These are phyloP conservation scores for Saccharomyces hybrid DNA, from an alignment of 1,139 yeast species.

Conservation along the genomic window DNA sequence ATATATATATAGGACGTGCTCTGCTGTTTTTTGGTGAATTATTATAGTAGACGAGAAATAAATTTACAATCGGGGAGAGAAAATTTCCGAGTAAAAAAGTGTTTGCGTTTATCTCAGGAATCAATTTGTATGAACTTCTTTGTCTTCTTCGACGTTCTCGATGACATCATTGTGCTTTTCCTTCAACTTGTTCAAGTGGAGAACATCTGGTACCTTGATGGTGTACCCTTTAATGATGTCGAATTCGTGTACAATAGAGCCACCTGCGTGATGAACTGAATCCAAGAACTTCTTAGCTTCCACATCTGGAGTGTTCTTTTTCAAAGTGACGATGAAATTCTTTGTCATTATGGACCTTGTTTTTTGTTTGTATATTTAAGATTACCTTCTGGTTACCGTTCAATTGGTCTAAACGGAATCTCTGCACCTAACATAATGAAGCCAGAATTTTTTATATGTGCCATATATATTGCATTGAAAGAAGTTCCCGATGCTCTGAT, in stretches of 20 bases:
- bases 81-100: neutral
- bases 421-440: neutral
- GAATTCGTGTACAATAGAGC: constrained; percentile 56
- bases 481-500: neutral
- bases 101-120: neutral
- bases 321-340: constrained; percentile 25
- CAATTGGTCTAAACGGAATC: neutral
- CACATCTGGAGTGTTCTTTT: constrained; percentile 21
- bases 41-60: neutral
- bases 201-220: constrained; percentile 19
- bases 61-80: neutral
- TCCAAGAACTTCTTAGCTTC: constrained; percentile 21
- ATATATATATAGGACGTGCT: neutral
- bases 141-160: constrained; percentile 24
- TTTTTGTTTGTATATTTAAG: neutral
- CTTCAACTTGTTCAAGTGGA: constrained; percentile 18
- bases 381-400: neutral
- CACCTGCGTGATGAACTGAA: constrained; percentile 43
- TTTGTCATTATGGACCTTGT: constrained; percentile 12
- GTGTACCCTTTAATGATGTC: constrained; percentile 61
- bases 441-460: neutral
- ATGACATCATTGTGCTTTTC: constrained; percentile 18
- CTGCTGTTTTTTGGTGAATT: neutral
- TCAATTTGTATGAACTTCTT: constrained; percentile 17
- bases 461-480: neutral